Conservation (phyloP, 1,139 yeast genomes). For the Arxiozyma heterogenica region DNA sequence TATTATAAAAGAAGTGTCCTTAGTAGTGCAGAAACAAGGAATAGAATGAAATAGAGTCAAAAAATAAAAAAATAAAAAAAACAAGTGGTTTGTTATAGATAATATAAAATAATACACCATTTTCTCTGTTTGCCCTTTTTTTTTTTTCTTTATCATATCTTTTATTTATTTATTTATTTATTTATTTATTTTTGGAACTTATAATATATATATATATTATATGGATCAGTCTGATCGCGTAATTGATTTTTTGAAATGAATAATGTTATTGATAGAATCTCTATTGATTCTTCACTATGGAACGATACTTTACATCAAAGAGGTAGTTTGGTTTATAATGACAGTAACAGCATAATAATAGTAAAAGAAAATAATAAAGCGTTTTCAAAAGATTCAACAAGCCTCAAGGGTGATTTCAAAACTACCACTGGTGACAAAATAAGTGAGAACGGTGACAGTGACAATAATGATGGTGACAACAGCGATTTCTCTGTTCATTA, state of each 20-base stretch:
- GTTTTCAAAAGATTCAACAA: background rate
- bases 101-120: too few relatives aligned
- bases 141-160: too few relatives aligned
- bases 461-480: background rate
- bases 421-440: too few relatives aligned
- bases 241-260: background rate
- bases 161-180: too few relatives aligned
- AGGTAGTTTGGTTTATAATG: background rate
- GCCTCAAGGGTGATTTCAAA: background rate
- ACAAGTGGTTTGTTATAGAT: background rate
- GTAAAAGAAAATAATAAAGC: background rate
- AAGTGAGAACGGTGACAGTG: background rate
- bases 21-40: too few relatives aligned
- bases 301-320: background rate
- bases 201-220: too few relatives aligned
- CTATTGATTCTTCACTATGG: background rate
- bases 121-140: background rate
- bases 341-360: background rate
- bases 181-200: background rate
- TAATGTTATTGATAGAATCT: background rate
- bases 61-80: too few relatives aligned
- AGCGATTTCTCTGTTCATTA: background rate
- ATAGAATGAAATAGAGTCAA: too few relatives aligned
- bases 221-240: too few relatives aligned
- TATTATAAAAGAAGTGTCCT: too few relatives aligned